Percentiles rank a stretch among this genome's conserved stretches.
Conservation (phyloP, 1,284 basidiomycete genomes). For the Cryptococcus hybrid region DNA sequence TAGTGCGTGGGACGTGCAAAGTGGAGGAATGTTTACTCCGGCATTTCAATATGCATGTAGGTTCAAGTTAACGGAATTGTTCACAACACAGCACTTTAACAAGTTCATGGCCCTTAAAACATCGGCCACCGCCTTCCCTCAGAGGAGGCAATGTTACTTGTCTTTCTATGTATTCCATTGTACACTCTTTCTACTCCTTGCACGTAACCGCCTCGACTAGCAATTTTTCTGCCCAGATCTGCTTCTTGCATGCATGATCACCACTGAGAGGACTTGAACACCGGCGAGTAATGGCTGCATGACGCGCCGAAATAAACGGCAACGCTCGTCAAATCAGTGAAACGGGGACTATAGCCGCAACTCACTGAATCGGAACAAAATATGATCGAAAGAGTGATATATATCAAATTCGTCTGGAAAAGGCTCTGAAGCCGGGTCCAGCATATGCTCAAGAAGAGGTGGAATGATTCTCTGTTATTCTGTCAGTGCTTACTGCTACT, state of each 20-base stretch:
- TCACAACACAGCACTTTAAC: no score
- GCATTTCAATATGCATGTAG: no score
- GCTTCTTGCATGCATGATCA: background rate
- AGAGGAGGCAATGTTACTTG: no score
- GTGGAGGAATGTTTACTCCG: no score
- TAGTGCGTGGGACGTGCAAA: no score
- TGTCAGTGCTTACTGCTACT: background rate
- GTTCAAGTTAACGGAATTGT: no score
- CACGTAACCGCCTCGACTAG: background rate
- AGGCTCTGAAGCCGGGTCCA: background rate
- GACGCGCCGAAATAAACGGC: background rate
- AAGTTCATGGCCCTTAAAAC: background rate
- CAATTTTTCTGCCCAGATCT: background rate
- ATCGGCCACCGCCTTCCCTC: no score
- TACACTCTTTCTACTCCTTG: background rate
- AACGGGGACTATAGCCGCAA: background rate
- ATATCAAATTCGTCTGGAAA: background rate
- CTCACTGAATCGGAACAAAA: background rate
- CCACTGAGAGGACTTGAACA: background rate
- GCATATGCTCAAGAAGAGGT: background rate
- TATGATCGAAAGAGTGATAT: background rate
- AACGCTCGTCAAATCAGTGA: background rate
- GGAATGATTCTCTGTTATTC: background rate
- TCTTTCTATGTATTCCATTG: no score
- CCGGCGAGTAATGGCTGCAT: background rate